Percentiles rank a stretch among this genome's conserved stretches.
phyloP scores from a whole-genome alignment of 2,329 filamentous ascomycete species.

The Calonectria pseudoturangicola region DNA sequence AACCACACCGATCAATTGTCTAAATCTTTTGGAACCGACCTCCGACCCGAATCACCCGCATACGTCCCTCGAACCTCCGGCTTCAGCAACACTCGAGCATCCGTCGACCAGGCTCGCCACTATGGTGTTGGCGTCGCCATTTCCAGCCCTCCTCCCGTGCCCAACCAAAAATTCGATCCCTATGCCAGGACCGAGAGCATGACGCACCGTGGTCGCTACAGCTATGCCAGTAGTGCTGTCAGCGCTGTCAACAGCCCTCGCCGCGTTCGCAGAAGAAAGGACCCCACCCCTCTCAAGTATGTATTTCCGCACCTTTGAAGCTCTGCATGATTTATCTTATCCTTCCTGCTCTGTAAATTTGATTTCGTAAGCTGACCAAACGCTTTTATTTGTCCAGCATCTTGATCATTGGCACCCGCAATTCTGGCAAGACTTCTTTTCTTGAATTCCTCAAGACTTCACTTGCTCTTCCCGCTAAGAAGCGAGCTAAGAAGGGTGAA shows the following conservation, averaged over 20 bases:
- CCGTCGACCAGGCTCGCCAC: slow-evolving; percentile 69
- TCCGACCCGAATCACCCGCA: slow-evolving; percentile 77
- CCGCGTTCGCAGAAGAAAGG: slow-evolving; percentile 93
- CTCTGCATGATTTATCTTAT: slow-evolving; percentile 3
- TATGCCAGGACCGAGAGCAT: slow-evolving; percentile 94
- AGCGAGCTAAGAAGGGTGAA: slow-evolving; percentile 75
- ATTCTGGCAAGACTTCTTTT: slow-evolving; percentile 96
- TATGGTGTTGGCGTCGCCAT: slow-evolving; percentile 67
- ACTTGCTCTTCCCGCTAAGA: slow-evolving; percentile 87
- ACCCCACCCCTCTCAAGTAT: slow-evolving; percentile 99
- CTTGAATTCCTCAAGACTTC: slow-evolving; percentile 95
- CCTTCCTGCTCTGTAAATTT: not conserved
- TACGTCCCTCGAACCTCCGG: slow-evolving; percentile 71
- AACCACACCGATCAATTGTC: slow-evolving; percentile 68
- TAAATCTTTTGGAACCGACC: slow-evolving; percentile 70
- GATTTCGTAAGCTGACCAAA: slow-evolving; percentile 40
- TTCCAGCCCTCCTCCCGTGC: slow-evolving; percentile 69
- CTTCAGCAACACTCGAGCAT: slow-evolving; percentile 66
- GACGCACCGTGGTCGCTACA: slow-evolving; percentile 96
- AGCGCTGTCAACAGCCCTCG: slow-evolving; percentile 95
- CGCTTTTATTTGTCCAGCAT: slow-evolving; percentile 74
- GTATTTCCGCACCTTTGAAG: slow-evolving; percentile 60
- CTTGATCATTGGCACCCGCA: slow-evolving; percentile 90
- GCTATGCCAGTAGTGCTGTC: slow-evolving; percentile 93
- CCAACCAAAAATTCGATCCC: slow-evolving; percentile 80